Evolutionary conservation across 1,284 basidiomycete species (phyloP).

Genomic region (Ceratobasidium sp.): DNA sequence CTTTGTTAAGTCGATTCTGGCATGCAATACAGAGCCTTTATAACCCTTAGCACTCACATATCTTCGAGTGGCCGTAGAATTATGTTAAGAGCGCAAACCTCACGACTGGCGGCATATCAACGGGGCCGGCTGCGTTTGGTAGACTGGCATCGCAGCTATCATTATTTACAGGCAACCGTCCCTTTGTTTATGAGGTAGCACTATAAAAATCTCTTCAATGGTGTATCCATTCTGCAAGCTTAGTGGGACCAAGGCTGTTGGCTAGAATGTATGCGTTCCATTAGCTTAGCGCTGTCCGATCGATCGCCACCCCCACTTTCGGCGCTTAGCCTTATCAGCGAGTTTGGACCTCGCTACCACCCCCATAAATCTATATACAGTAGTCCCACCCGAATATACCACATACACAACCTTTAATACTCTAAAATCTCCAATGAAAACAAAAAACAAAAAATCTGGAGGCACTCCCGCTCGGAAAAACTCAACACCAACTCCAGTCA

Average conservation of each 20-base stretch:
- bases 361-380: no score
- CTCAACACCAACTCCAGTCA: background rate
- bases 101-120: constrained; percentile 34
- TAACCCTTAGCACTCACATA: constrained; percentile 21
- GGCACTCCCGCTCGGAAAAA: background rate
- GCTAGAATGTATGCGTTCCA: background rate
- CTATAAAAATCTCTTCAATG: background rate
- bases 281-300: background rate
- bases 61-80: constrained; percentile 28
- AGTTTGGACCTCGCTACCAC: constrained; percentile 4
- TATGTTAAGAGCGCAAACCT: constrained; percentile 35
- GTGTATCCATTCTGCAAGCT: no score
- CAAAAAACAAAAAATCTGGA: background rate
- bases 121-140: background rate
- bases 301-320: background rate
- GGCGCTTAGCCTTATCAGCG: constrained; percentile 1
- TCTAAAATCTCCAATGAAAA: background rate
- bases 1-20: no score
- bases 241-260: no score
- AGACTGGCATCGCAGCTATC: no score
- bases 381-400: background rate
- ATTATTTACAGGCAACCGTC: background rate
- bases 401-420: background rate
- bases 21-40: background rate
- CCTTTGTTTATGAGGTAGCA: background rate